Conservation (phyloP, 2,329 filamentous ascomycete species). For the Colletotrichum chrysophilum region DNA sequence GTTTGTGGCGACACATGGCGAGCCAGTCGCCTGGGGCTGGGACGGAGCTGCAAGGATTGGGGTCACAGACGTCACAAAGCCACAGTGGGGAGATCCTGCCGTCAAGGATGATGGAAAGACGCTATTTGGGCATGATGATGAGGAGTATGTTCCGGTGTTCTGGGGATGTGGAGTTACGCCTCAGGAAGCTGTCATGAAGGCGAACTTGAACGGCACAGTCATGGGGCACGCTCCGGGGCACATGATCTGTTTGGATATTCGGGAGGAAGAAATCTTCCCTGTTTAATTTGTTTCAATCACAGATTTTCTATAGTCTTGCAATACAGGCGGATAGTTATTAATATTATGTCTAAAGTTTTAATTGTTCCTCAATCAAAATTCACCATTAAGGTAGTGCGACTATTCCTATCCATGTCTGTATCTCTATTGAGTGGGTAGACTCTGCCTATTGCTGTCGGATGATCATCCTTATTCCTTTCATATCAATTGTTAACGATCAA, state of each 20-base stretch:
- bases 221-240: constrained; percentile 68
- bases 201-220: constrained; percentile 56
- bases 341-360: too few species aligned
- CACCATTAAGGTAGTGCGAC: too few species aligned
- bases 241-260: constrained; percentile 65
- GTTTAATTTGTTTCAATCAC: background rate
- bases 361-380: too few species aligned
- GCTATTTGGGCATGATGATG: constrained; percentile 29
- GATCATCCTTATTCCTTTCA: too few species aligned
- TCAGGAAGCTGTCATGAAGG: constrained; percentile 66
- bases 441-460: too few species aligned
- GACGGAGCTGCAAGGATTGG: constrained; percentile 56
- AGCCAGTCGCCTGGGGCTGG: constrained; percentile 71
- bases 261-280: constrained; percentile 41
- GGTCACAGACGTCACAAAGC: constrained; percentile 54
- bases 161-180: constrained; percentile 73
- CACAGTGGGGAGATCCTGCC: constrained; percentile 62
- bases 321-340: too few species aligned
- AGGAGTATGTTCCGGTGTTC: constrained; percentile 59
- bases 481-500: too few species aligned
- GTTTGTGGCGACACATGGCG: constrained; percentile 65
- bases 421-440: too few species aligned
- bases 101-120: constrained; percentile 44
- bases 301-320: background rate
- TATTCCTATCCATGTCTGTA: too few species aligned